A percentile compares a stretch with the other conserved stretches of the same genome.
Evolutionary conservation across 169 alveolate species (phyloP).

Genomic region (Plasmodium vinckei): DNA sequence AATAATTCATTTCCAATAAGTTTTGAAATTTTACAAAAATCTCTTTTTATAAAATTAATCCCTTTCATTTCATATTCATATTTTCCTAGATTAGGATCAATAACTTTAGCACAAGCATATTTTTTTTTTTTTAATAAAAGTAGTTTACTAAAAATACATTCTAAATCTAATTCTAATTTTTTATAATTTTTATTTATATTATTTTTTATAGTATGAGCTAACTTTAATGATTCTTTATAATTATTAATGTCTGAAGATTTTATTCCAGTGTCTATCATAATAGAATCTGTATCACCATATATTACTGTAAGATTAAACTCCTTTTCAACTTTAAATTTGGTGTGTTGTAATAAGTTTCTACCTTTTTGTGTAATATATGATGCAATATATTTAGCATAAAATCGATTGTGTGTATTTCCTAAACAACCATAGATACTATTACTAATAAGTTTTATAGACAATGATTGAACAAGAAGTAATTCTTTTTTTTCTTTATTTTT

Average conservation of each 20-base stretch:
- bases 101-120: constrained; percentile 95
- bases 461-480: constrained; percentile 94
- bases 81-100: constrained; percentile 83
- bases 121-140: constrained; percentile 98
- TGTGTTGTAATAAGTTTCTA: constrained; percentile 84
- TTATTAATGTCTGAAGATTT: constrained; percentile 83
- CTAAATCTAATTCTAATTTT: constrained; percentile 97
- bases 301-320: constrained; percentile 93
- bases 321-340: constrained; percentile 94
- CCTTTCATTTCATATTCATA: constrained; percentile 96
- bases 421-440: constrained; percentile 99
- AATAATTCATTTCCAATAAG: constrained; percentile 86
- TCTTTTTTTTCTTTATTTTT: constrained; percentile 87
- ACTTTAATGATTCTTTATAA: constrained; percentile 88
- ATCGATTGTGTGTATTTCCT: constrained; percentile 97
- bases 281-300: constrained; percentile 99
- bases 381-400: constrained; percentile 98
- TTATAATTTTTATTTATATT: constrained; percentile 94
- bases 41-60: constrained; percentile 98
- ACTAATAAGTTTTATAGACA: constrained; percentile 98
- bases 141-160: constrained; percentile 96
- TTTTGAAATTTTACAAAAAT: constrained; percentile 97
- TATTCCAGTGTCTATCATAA: constrained; percentile 96
- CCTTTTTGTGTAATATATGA: constrained; percentile 96
- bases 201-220: constrained; percentile 91